A percentile compares a stretch with the other conserved stretches of the same genome.
phyloP scores from a whole-genome alignment of 2,329 filamentous ascomycete species.

The Scytalidium sp. region DNA sequence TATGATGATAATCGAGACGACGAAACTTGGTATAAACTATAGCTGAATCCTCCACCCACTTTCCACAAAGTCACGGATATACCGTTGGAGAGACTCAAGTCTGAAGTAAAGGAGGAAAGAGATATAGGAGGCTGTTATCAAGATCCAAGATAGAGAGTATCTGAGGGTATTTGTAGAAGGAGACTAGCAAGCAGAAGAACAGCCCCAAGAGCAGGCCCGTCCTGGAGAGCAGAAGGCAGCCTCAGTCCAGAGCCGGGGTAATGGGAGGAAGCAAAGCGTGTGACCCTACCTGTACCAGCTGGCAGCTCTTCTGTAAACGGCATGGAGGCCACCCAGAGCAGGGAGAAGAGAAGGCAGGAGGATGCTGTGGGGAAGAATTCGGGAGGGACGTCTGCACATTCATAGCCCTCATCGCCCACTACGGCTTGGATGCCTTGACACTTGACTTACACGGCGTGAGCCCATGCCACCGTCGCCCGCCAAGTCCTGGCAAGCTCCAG shows the following conservation, averaged over 20 bases:
- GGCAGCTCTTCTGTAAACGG: background rate
- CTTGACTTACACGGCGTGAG: too few relatives aligned
- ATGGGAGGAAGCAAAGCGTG: background rate
- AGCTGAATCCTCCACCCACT: background rate
- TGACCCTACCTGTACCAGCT: background rate
- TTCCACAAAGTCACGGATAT: background rate
- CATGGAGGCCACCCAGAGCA: background rate
- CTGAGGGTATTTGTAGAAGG: background rate
- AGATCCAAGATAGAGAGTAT: too few relatives aligned
- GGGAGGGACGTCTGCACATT: background rate
- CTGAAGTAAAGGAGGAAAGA: too few relatives aligned
- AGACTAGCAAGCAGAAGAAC: background rate
- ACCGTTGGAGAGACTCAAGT: too few relatives aligned
- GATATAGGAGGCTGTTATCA: too few relatives aligned
- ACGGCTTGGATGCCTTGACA: too few relatives aligned
- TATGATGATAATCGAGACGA: too few relatives aligned
- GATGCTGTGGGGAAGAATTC: background rate
- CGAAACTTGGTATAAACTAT: too few relatives aligned
- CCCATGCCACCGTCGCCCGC: too few relatives aligned
- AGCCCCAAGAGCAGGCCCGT: background rate
- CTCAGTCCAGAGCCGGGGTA: background rate
- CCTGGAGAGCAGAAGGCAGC: background rate
- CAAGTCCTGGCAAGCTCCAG: too few relatives aligned
- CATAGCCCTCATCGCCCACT: too few relatives aligned
- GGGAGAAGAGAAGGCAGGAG: background rate